Base-by-base conservation (phyloP, 2,329 filamentous ascomycete species). In the Neonectria ditissima region DNA sequence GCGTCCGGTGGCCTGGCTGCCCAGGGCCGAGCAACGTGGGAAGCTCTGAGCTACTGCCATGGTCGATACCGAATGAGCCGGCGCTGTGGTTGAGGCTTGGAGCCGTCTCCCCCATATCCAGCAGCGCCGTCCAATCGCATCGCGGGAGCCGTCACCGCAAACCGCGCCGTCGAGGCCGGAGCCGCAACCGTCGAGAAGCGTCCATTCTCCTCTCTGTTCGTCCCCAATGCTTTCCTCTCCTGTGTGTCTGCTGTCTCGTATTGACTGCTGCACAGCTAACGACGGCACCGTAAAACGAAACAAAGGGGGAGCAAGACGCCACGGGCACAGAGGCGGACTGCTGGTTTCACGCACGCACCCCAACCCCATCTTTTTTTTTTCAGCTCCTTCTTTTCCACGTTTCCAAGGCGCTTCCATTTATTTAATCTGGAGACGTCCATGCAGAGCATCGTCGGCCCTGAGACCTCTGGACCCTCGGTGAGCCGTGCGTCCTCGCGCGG, bases 401-500 rank as follows among this genome's bases (percentile, higher is more conserved):
- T 32, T 50, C 28, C 26, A 50, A 16, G 28, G 47, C 37, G 6
- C 28, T 32, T 50, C 47, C 10, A 41, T 41, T 41, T 18, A 50
- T 50, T n/a, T n/a, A n/a, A n/a, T 50, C 26, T 30, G 26, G n/a
- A 30, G 24, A 30, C 26, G 6, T 50, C 9, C 16, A 20, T 50
- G 30, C 37, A 10, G 43, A 10, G n/a, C 34, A 18, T 43, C 41
- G n/a, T n/a, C n/a, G n/a, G 54, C 45, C 13, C 32, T 20, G 13
- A 48, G 20, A 55, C n/a, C 59, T 54, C 41, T 44, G 34, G 43
- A 55, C 48, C 28, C 41, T 47, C 34, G 43, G 48, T 51, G 60
- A 59, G 55, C 60, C 50, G 55, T 63, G 55, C 60, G 20, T 39
- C 48, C 14, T 50, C 39, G 30, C 43, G 24, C 59, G 59, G 59